phyloP scores from a whole-genome alignment of 805 yeast species.

The Citeromyces matritensis region DNA sequence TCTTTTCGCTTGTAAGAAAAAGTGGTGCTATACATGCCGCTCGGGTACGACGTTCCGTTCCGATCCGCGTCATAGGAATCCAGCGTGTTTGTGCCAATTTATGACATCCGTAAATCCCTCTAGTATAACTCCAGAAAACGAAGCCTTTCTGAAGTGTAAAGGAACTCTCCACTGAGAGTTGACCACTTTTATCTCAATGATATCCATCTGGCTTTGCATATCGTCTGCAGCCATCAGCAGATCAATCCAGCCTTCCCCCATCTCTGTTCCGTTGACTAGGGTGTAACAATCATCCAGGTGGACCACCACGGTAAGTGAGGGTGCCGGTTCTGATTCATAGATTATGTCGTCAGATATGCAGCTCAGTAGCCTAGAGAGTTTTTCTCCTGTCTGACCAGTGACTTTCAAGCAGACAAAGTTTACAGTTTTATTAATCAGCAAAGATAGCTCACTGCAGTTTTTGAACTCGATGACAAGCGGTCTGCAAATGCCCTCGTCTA shows the following conservation, averaged over 20 bases:
- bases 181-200: conserved; percentile 24
- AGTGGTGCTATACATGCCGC: background rate
- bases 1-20: too few species aligned
- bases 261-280: conserved; percentile 11
- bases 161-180: conserved; percentile 23
- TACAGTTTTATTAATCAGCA: conserved; percentile 16
- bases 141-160: too few species aligned
- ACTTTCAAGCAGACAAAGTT: conserved; percentile 10
- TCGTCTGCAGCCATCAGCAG: conserved; percentile 3
- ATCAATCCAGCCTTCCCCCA: conserved; percentile 14
- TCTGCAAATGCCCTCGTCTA: conserved; percentile 18
- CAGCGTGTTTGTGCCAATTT: too few species aligned
- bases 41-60: background rate
- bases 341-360: conserved; percentile 10
- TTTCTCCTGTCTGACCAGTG: conserved; percentile 11
- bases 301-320: conserved; percentile 9
- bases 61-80: too few species aligned
- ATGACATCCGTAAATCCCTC: too few species aligned
- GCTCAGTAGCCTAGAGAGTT: conserved; percentile 7
- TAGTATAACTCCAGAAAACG: too few species aligned
- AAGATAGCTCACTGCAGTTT: conserved; percentile 13
- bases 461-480: conserved; percentile 24
- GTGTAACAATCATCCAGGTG: conserved; percentile 8
- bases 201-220: conserved; percentile 1
- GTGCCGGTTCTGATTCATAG: conserved; percentile 6